These are phyloP conservation scores for Microbotryomycetes sp. DNA, from an alignment of 1,284 basidiomycete genomes.

Conservation along the genomic window DNA sequence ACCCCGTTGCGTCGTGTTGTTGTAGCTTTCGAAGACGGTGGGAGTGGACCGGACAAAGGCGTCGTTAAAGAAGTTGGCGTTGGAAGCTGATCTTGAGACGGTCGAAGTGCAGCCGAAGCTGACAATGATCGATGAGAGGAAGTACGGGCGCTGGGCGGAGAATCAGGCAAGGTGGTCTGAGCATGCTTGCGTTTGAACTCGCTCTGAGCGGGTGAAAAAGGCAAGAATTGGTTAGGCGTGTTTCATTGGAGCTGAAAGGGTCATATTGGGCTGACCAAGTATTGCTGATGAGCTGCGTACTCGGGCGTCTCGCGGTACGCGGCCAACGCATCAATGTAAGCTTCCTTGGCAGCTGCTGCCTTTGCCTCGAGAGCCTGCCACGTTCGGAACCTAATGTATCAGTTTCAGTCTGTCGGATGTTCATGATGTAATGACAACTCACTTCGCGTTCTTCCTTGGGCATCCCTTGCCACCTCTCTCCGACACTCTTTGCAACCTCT, in stretches of 20 bases:
- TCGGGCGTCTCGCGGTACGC: background rate
- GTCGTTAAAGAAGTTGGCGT: background rate
- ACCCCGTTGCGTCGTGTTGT: too few species aligned
- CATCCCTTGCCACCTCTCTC: background rate
- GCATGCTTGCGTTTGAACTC: background rate
- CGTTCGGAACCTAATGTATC: background rate
- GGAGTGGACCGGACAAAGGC: background rate
- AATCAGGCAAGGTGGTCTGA: background rate
- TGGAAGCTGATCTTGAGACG: background rate
- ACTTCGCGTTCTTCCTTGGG: background rate
- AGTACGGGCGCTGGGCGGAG: background rate
- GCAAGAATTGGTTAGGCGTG: background rate
- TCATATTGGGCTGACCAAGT: background rate
- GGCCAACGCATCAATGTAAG: background rate
- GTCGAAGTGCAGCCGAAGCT: background rate
- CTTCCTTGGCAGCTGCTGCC: background rate
- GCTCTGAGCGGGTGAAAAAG: background rate
- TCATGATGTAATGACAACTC: background rate
- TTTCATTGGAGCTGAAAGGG: background rate
- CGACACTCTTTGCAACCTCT: background rate
- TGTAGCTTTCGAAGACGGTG: background rate
- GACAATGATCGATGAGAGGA: background rate
- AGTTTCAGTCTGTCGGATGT: background rate
- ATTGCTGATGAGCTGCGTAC: background rate
- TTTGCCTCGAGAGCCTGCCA: background rate